Base-by-base conservation (phyloP, 176 grass and related monocot species). In the Luzula sylvatica region DNA sequence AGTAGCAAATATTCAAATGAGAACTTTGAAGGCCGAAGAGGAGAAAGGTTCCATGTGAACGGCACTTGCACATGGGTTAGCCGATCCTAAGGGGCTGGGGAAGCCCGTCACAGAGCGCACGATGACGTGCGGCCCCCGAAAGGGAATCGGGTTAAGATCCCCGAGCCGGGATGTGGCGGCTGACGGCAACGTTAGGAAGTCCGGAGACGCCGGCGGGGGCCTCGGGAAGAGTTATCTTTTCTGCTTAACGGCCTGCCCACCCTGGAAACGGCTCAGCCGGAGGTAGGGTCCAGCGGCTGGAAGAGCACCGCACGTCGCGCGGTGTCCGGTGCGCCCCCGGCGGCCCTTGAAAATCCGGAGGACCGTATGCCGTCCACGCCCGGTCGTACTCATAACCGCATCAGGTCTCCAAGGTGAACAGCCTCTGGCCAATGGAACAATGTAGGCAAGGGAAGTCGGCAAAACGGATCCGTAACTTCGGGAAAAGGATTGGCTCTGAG, bases 21-120 rank as follows among this genome's bases (percentile, higher is more conserved):
- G 82, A 86, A 86, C 75, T 80, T 86, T 76, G 76, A 86, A 86
- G 66, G 71, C 75, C 61, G 61, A 86, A 86, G 82, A 79, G 82
- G 75, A 79, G 75, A 86, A 87, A 82, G 53, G 83, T 87, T 82
- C 83, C 77, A 87, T 82, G 77, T 82, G 83, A 82, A 78, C 69
- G 53, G 48, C 68, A 83, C 72, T 72, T 76, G 78, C 78, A 82
- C n/a, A n/a, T n/a, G n/a, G n/a, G n/a, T n/a, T n/a, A n/a, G n/a
- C n/a, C n/a, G n/a, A n/a, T n/a, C n/a, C n/a, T n/a, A n/a, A n/a
- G n/a, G n/a, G n/a, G n/a, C n/a, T n/a, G n/a, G n/a, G n/a, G n/a
- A n/a, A n/a, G n/a, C n/a, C n/a, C n/a, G n/a, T n/a, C n/a, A n/a
- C n/a, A n/a, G n/a, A n/a, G n/a, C n/a, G n/a, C n/a, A n/a, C n/a